Evolutionary conservation across 1,139 yeast genomes (phyloP), one percentile per base, ranked within the genome.

Genomic region (Kodamaea sp.): DNA sequence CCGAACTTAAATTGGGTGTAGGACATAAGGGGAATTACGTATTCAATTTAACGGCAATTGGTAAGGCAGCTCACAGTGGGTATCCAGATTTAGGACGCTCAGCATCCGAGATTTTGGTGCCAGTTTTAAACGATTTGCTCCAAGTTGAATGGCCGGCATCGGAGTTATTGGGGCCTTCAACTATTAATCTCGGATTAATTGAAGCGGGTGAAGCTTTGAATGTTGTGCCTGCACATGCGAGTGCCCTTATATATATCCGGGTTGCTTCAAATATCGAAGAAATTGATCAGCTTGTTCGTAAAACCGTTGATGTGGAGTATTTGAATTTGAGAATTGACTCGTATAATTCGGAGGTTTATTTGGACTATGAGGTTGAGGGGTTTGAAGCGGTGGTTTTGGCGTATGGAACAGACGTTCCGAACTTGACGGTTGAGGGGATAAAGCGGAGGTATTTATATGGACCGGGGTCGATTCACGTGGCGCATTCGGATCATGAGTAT

Each of bases 11-110:
- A 50, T 65, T 83, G 22, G 87, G 85, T 2, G 76, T 76, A 6
- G 89, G 89, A 7, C 90, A 83, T 52, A 83, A 83, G 54, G 83
- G 90, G 52, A 55, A 65, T 45, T 65, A 66, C 48, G 40, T 60
- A 48, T 61, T 78, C 42, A 54, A 65, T 26, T 50, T 80, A 29
- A 48, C 57, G 25, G 79, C 75, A 22, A 52, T 60, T 7, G 90
- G 90, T 8, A 68, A 70, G 42, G 79, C 87, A 3, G 64, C 81
- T 3, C 90, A 83, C 53, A 77, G 84, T 5, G 88, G 88, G 1
- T 81, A 81, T 55, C 90, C 90, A 3, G 75, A 81, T 36, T 63
- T 80, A 31, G 89, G 89, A 2, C 60, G 79, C 38, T 78, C 79
- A 38, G 86, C 89, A 2, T 73, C 77, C 35, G 78, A 75, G 39